Conservation (phyloP, 257 asterid genomes). For the Capsicum baccatum region DNA sequence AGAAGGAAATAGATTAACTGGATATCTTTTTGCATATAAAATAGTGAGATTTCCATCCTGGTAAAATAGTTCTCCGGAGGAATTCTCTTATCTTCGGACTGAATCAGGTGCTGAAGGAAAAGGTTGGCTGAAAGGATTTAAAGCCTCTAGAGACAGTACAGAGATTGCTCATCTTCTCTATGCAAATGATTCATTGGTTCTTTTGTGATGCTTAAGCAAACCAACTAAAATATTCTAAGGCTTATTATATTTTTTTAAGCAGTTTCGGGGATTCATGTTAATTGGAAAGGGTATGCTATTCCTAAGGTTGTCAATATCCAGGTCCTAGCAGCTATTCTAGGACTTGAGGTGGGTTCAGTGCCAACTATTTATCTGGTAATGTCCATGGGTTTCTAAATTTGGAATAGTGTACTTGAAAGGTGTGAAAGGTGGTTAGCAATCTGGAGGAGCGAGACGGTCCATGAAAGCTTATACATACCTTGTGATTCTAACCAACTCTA, state of each 20-base stretch:
- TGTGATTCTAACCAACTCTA: background rate
- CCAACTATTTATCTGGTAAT: slow-evolving; percentile 5
- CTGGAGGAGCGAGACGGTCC: background rate
- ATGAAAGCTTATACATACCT: slow-evolving; percentile 1
- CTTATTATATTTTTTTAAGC: background rate
- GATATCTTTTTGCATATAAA: background rate
- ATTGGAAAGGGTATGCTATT: background rate
- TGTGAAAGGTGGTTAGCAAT: background rate
- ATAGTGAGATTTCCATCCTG: background rate
- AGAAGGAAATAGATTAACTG: background rate
- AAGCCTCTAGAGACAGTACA: background rate
- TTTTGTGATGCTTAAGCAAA: background rate
- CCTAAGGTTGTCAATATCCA: background rate
- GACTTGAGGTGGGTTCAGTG: background rate
- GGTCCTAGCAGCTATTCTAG: background rate
- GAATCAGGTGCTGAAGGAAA: background rate
- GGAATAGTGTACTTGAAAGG: background rate
- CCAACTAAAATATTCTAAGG: background rate
- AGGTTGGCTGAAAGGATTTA: slow-evolving; percentile 4
- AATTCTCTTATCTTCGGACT: slow-evolving; percentile 4
- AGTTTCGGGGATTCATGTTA: background rate
- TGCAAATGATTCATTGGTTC: background rate
- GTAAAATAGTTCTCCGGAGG: background rate
- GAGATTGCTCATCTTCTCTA: background rate
- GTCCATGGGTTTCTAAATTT: background rate